Percentiles rank a stretch among this genome's conserved stretches.
Evolutionary conservation across 768 basidiomycete genomes (phyloP).

Genomic region (Exsudoporus frostii): DNA sequence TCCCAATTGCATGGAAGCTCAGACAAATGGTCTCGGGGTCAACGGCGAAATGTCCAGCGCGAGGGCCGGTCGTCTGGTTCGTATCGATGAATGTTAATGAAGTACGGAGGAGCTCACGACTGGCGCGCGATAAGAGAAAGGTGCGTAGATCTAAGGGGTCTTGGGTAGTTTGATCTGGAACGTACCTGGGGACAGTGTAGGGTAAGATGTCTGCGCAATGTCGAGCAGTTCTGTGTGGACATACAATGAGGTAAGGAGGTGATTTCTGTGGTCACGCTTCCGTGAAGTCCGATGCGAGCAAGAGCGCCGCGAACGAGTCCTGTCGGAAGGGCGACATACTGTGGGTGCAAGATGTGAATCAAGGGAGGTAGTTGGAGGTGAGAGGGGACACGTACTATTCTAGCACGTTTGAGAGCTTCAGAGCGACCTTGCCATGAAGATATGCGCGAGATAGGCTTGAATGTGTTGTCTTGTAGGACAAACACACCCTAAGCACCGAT

Average conservation of each 20-base stretch:
- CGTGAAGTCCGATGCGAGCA: constrained; percentile 70
- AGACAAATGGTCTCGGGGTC: neutral
- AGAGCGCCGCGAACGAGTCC: constrained; percentile 86
- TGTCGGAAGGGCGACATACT: constrained; percentile 82
- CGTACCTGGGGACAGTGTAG: constrained; percentile 49
- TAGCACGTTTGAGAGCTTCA: constrained; percentile 69
- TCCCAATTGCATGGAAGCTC: neutral
- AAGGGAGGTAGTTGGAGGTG: neutral
- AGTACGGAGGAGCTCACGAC: neutral
- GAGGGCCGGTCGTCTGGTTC: neutral
- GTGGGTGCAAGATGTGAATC: neutral
- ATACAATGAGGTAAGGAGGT: constrained; percentile 83
- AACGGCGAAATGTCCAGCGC: neutral
- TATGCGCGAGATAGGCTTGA: constrained; percentile 78
- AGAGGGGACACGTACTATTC: constrained; percentile 48
- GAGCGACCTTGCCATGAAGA: constrained; percentile 78
- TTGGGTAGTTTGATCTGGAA: constrained; percentile 82
- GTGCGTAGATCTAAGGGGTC: constrained; percentile 28
- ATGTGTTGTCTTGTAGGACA: constrained; percentile 88
- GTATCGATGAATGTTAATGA: neutral
- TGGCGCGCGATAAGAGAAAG: neutral
- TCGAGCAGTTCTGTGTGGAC: constrained; percentile 16
- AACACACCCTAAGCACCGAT: constrained; percentile 71
- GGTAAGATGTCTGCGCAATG: neutral
- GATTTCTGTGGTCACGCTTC: constrained; percentile 75